phyloP scores from a whole-genome alignment of 1,284 basidiomycete genomes.

The Cutaneotrichosporon mucoides region DNA sequence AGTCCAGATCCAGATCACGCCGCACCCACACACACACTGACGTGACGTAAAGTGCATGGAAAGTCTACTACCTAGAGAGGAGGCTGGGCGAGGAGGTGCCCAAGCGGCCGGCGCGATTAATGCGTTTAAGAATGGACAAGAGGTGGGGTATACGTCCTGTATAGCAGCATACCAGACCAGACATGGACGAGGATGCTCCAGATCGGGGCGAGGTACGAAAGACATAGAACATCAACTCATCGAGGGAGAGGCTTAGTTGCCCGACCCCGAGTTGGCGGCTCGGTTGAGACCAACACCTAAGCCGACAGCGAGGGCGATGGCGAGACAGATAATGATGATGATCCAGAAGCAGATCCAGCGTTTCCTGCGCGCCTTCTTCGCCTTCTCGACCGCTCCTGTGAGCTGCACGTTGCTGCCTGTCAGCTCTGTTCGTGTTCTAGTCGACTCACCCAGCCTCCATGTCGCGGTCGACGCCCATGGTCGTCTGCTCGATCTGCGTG shows the following conservation, averaged over 20 bases:
- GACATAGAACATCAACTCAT: too few relatives aligned
- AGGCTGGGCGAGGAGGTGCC: too few relatives aligned
- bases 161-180: too few relatives aligned
- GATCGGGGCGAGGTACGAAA: too few relatives aligned
- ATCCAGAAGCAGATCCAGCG: slow-evolving; percentile 68
- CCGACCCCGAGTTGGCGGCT: neutral
- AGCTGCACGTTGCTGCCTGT: slow-evolving; percentile 59
- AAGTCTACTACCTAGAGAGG: too few relatives aligned
- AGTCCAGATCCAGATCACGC: too few relatives aligned
- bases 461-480: slow-evolving; percentile 61
- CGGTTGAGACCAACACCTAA: neutral
- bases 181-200: too few relatives aligned
- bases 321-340: neutral
- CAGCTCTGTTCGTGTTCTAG: neutral
- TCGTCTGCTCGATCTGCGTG: slow-evolving; percentile 60
- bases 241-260: neutral
- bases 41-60: too few relatives aligned
- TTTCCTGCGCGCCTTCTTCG: slow-evolving; percentile 70
- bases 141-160: too few relatives aligned
- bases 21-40: too few relatives aligned
- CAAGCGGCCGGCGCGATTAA: too few relatives aligned
- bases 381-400: slow-evolving; percentile 70
- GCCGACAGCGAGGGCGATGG: neutral
- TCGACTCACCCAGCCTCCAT: slow-evolving; percentile 63
- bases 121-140: too few relatives aligned